Evolutionary conservation across 345 rosid species (phyloP).

Genomic region (Diplotaxis tenuifolia): DNA sequence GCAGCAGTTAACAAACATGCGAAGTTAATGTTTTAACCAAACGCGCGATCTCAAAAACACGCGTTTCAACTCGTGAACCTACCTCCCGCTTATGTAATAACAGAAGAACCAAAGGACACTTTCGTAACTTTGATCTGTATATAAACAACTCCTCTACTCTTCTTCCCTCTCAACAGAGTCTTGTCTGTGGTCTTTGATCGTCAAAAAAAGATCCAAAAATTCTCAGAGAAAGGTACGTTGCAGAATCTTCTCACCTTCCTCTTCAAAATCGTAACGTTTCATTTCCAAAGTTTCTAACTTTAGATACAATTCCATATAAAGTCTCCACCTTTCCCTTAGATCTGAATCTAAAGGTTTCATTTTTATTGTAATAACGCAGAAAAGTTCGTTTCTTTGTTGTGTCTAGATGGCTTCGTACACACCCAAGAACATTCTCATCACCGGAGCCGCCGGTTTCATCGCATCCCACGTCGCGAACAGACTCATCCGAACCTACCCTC

Average conservation of each 20-base stretch:
- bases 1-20: neutral
- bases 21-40: constrained; percentile 10
- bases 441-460: constrained; percentile 88
- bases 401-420: constrained; percentile 46
- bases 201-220: neutral
- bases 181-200: neutral
- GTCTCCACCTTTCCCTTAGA: neutral
- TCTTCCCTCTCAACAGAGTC: constrained; percentile 28
- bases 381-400: neutral
- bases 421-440: constrained; percentile 82
- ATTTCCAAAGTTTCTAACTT: neutral
- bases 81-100: neutral
- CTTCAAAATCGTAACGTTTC: neutral
- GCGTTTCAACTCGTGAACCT: constrained; percentile 32
- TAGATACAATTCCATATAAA: neutral
- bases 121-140: constrained; percentile 20
- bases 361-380: neutral
- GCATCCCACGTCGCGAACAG: constrained; percentile 83
- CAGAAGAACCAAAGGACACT: neutral
- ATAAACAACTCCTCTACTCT: neutral
- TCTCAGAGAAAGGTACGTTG: constrained; percentile 18
- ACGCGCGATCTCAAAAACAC: constrained; percentile 20
- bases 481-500: constrained; percentile 67
- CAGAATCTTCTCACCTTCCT: neutral
- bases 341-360: constrained; percentile 8